phyloP scores from a whole-genome alignment of 75 land plant species.

The Sequoiadendron giganteum region DNA sequence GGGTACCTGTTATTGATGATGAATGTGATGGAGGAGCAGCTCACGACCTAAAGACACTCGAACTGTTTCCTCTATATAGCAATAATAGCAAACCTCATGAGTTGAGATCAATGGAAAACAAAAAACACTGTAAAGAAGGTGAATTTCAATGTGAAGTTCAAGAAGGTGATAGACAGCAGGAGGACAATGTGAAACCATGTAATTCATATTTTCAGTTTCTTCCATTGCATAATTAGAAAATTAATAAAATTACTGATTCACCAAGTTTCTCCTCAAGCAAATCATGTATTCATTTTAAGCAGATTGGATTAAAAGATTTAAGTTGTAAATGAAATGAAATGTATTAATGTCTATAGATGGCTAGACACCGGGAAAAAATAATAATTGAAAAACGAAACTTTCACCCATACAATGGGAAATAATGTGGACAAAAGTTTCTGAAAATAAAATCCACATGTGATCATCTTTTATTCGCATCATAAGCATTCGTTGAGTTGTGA shows the following conservation, averaged over 20 bases:
- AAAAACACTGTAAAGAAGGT: neutral
- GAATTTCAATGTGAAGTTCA: conserved; percentile 3
- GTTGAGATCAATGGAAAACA: neutral
- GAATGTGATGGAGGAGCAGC: neutral
- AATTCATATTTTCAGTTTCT: conserved; percentile 8
- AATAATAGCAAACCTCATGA: neutral
- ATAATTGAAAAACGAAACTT: neutral
- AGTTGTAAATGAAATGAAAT: neutral
- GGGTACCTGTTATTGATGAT: neutral
- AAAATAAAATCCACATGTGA: neutral
- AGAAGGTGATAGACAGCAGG: neutral
- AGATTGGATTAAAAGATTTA: neutral
- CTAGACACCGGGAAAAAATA: neutral
- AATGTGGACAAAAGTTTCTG: neutral
- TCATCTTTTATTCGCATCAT: neutral
- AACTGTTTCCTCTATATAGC: conserved; percentile 4
- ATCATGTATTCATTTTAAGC: neutral
- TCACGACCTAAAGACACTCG: conserved; percentile 7
- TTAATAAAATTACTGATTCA: neutral
- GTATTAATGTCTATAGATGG: neutral
- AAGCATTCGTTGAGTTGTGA: neutral
- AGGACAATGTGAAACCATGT: neutral
- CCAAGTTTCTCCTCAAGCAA: neutral
- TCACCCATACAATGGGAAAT: neutral
- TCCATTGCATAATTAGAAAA: conserved; percentile 1